Conservation (phyloP, 371 early-diverging fungal genomes). For the Mucor racemosus region DNA sequence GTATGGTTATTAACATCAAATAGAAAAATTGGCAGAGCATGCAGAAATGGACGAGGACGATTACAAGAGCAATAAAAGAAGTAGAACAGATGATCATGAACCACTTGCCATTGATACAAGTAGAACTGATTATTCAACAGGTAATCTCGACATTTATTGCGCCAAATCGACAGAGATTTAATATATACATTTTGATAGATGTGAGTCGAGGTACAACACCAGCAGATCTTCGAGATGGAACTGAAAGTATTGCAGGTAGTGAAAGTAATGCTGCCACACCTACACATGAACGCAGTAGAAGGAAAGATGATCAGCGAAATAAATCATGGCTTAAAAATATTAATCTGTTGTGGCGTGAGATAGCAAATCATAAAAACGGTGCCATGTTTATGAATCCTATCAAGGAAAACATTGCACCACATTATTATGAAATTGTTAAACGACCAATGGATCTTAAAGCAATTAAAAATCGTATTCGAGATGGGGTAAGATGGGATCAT, state of each 20-base stretch:
- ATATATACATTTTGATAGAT: not conserved
- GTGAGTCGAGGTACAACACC: slow-evolving; percentile 30
- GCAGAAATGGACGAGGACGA: not conserved
- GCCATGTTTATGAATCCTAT: slow-evolving; percentile 84
- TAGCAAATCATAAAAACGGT: slow-evolving; percentile 87
- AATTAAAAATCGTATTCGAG: slow-evolving; percentile 84
- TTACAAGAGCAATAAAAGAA: not conserved
- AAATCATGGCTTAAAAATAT: slow-evolving; percentile 75
- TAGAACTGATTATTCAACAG: slow-evolving; percentile 28
- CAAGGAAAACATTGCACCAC: slow-evolving; percentile 76
- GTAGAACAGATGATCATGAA: slow-evolving; percentile 3
- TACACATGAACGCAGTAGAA: slow-evolving; percentile 10
- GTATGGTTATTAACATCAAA: not conserved
- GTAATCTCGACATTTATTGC: not conserved
- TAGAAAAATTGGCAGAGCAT: not conserved
- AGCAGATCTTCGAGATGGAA: slow-evolving; percentile 30
- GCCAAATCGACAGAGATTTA: not conserved
- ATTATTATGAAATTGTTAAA: slow-evolving; percentile 78
- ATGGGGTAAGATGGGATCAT: slow-evolving; percentile 63
- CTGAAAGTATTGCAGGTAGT: slow-evolving; percentile 38
- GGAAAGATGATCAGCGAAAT: slow-evolving; percentile 37
- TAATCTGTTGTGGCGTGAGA: slow-evolving; percentile 79
- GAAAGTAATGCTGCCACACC: slow-evolving; percentile 37
- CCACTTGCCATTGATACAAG: slow-evolving; percentile 11
- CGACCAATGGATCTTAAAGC: slow-evolving; percentile 85